phyloP scores from a whole-genome alignment of 768 basidiomycete genomes.

The Suillus clintonianus region DNA sequence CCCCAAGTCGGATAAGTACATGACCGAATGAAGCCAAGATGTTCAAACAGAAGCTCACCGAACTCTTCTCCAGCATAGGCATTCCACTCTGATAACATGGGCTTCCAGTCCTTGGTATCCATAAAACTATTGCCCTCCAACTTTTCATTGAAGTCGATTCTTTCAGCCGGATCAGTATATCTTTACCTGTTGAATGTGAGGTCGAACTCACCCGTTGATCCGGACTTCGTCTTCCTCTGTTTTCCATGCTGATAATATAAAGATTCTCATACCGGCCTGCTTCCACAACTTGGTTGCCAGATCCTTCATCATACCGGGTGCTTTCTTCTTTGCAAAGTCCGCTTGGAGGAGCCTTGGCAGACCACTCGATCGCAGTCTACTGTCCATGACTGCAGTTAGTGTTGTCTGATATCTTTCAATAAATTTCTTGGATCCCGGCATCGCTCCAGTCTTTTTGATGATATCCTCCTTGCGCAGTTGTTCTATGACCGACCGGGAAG shows the following conservation, averaged over 20 bases:
- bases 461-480: neutral
- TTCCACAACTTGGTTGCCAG: neutral
- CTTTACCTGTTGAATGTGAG: neutral
- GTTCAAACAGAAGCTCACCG: neutral
- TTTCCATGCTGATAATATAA: neutral
- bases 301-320: neutral
- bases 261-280: conserved; percentile 4
- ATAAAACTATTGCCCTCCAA: neutral
- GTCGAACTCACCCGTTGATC: neutral
- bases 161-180: neutral
- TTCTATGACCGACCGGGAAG: neutral
- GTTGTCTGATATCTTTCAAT: neutral
- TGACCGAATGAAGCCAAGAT: neutral
- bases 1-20: neutral
- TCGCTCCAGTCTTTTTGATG: neutral
- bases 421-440: neutral
- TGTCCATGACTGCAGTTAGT: neutral
- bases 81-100: neutral
- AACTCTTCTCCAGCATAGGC: neutral
- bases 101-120: neutral
- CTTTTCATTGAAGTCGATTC: neutral
- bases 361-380: neutral
- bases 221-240: neutral
- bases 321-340: conserved; percentile 1
- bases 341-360: neutral